Evolutionary conservation across 345 rosid species (phyloP), one percentile per base, ranked within the genome.

Genomic region (Linum lewisii): DNA sequence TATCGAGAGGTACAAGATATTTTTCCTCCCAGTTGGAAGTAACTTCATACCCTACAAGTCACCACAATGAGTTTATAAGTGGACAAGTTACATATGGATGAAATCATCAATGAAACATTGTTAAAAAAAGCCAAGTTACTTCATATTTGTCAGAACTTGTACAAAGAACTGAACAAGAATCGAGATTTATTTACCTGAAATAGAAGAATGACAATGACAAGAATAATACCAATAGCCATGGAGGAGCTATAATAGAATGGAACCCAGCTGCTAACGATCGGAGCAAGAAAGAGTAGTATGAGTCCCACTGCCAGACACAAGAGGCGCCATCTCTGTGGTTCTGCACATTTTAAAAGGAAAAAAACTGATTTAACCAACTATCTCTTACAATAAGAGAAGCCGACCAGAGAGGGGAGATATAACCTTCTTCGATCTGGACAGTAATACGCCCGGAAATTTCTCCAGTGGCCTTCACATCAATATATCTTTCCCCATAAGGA

Each of bases 231-330:
- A 57, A 93, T 77, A 9, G 86, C 95, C 96, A 93, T 93, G 36
- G 90, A 93, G 63, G 87, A 82, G 69, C 90, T 84, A 69, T 93
- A 90, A 64, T 93, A 90, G 68, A 93, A 93, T 3, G 95, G 97
- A 77, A 84, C 88, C 99, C 99, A 93, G 57, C 74, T 68, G 71
- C 96, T 87, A 69, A 85, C 84, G 60, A 85, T 57, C 19, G 99
- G 92, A 23, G 96, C 95, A 63, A 84, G 62, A 66, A 93, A 57
- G 36, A 87, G 68, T 60, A 90, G 61, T 20, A 78, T 37, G 62
- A 90, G 65, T 66, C 97, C 96, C 26, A 62, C 57, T 15, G 72
- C 90, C 19, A 93, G 79, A 81, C 79, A 87, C 23, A 85, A 2
- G 63, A 93, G 77, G 62, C 95, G 84, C 97, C 99, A 93, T 67